Conservation (phyloP, 495 filamentous ascomycete genomes). For the Tuber indicum region DNA sequence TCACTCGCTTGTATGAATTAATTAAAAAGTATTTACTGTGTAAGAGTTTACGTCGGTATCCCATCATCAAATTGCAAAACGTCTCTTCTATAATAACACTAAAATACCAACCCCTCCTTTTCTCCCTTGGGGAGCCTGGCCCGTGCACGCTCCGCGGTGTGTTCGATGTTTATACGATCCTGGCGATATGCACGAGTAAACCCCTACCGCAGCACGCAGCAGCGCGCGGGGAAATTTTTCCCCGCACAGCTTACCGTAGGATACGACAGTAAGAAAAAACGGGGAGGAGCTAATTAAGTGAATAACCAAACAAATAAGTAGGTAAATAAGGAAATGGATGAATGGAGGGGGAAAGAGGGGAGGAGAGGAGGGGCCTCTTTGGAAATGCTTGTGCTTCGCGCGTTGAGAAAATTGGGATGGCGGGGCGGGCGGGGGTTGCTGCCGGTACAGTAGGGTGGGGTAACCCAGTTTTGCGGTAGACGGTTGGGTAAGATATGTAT, state of each 20-base stretch:
- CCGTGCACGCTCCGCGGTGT: background rate
- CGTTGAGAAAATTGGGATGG: background rate
- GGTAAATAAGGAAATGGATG: background rate
- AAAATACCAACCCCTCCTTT: background rate
- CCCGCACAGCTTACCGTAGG: background rate
- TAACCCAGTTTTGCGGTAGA: background rate
- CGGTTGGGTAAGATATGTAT: background rate
- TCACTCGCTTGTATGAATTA: conserved; percentile 6
- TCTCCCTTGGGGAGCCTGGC: background rate
- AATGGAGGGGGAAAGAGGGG: background rate
- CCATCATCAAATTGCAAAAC: background rate
- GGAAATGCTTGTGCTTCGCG: background rate
- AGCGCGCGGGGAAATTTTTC: background rate
- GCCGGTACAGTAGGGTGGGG: background rate
- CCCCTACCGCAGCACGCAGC: background rate
- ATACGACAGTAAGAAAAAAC: background rate
- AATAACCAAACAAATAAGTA: background rate
- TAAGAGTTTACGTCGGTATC: background rate
- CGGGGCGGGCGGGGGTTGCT: background rate
- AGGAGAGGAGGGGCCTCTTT: background rate
- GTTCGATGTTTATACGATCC: background rate
- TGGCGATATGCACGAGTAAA: background rate
- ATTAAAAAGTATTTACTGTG: background rate
- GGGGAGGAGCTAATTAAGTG: background rate
- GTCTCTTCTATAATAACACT: background rate